These are phyloP conservation scores for Pichia manshurica DNA, from an alignment of 805 yeast genomes.

Conservation along the genomic window DNA sequence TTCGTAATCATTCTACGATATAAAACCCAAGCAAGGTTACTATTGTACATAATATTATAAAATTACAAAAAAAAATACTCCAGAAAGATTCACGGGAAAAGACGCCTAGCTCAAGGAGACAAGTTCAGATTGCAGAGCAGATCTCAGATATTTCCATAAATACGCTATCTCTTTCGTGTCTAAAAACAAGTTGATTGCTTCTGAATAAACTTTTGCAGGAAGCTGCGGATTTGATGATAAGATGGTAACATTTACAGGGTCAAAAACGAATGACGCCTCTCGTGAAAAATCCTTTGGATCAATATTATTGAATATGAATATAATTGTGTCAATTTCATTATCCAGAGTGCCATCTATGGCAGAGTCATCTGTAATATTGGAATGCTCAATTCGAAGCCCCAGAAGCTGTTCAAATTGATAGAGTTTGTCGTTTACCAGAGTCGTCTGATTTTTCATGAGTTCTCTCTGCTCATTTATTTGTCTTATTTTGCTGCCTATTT, in stretches of 20 bases:
- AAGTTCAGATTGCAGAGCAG: conserved; percentile 14
- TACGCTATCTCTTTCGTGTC: conserved; percentile 29
- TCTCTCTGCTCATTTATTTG: conserved; percentile 26
- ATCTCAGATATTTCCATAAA: conserved; percentile 32
- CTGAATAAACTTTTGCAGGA: conserved; percentile 15
- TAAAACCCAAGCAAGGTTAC: too few relatives aligned
- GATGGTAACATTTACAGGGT: conserved; percentile 34
- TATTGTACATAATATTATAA: too few relatives aligned
- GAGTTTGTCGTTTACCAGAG: conserved; percentile 37
- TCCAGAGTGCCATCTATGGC: conserved; percentile 22
- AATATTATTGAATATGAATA: conserved; percentile 40
- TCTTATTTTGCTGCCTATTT: conserved; percentile 20
- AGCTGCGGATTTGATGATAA: conserved; percentile 34
- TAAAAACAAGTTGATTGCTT: conserved; percentile 21
- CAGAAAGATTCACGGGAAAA: neutral
- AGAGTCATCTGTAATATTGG: neutral
- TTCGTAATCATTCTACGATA: too few relatives aligned
- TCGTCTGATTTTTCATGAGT: conserved; percentile 33
- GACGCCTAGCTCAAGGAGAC: neutral
- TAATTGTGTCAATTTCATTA: conserved; percentile 29
- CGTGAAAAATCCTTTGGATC: conserved; percentile 40
- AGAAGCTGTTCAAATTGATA: conserved; percentile 40
- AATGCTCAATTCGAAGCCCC: conserved; percentile 42
- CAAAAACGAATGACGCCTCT: conserved; percentile 40
- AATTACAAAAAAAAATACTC: neutral